Percentiles rank a stretch among this genome's conserved stretches.
Conservation (phyloP, 1,284 basidiomycete genomes). For the Baeospora myosura region DNA sequence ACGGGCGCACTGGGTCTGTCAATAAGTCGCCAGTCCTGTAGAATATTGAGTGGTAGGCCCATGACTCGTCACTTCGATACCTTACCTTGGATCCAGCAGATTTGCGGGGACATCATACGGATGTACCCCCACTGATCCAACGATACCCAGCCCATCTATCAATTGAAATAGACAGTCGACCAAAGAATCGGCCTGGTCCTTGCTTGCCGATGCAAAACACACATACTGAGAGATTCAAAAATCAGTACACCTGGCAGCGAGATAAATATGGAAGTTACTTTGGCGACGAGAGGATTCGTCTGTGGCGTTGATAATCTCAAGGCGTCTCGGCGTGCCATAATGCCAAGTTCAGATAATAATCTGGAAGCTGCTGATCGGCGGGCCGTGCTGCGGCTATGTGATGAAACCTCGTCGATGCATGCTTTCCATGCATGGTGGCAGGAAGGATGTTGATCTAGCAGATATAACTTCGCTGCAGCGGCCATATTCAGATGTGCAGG, state of each 20-base stretch:
- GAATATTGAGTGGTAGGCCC: background rate
- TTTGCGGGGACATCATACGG: conserved; percentile 16
- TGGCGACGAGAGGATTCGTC: too few species aligned
- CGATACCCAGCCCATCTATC: too few species aligned
- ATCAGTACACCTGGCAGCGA: too few species aligned
- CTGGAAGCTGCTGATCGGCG: background rate
- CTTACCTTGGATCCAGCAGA: conserved; percentile 17
- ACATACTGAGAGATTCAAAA: too few species aligned
- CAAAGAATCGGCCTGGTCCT: conserved; percentile 6
- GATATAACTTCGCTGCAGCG: conserved; percentile 11
- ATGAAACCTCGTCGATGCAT: background rate
- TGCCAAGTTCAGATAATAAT: conserved; percentile 5
- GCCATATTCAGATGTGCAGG: too few species aligned
- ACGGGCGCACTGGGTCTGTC: conserved; percentile 9
- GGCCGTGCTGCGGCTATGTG: background rate
- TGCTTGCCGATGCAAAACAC: conserved; percentile 12
- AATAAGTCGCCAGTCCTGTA: conserved; percentile 15
- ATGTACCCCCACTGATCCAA: conserved; percentile 8
- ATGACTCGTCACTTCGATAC: background rate
- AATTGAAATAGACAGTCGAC: too few species aligned
- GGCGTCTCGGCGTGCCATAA: conserved; percentile 8
- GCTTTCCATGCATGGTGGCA: conserved; percentile 13
- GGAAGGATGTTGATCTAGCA: conserved; percentile 5
- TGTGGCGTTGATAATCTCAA: conserved; percentile 2
- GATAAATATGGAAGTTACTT: too few species aligned